Conservation (phyloP, 352 stramenopile species). For the Pythium myriotylum region DNA sequence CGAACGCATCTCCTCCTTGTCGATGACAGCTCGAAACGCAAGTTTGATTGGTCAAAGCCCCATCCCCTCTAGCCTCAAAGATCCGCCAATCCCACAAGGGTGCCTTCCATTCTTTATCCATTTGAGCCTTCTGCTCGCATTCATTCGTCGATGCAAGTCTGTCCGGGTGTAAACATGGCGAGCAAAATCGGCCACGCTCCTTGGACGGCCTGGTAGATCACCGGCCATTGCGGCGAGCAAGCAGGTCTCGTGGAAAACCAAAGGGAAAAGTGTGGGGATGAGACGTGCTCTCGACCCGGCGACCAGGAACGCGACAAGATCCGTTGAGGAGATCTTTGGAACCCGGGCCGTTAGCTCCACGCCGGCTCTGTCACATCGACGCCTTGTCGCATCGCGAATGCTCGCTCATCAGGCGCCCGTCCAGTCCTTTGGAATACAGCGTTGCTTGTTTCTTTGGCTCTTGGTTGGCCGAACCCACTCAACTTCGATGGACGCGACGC, state of each 20-base stretch:
- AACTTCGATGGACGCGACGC: neutral
- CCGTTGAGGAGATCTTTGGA: conserved; percentile 14
- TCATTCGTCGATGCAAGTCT: neutral
- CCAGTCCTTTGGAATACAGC: too few species aligned
- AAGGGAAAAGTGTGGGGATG: neutral
- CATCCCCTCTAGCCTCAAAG: conserved; percentile 13
- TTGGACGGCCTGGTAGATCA: too few species aligned
- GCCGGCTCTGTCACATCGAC: conserved; percentile 2
- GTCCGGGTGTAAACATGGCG: neutral
- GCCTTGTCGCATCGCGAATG: too few species aligned
- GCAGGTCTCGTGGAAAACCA: too few species aligned
- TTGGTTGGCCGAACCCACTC: neutral
- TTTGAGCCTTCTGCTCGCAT: neutral
- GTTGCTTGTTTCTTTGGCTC: too few species aligned
- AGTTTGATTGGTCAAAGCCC: conserved; percentile 3
- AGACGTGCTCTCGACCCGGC: neutral
- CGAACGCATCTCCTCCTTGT: neutral
- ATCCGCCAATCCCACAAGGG: conserved; percentile 10
- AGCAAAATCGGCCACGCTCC: too few species aligned
- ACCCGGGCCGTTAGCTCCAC: neutral
- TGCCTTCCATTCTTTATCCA: conserved; percentile 9
- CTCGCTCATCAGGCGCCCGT: too few species aligned
- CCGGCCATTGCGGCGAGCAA: too few species aligned
- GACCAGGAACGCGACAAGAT: conserved; percentile 3
- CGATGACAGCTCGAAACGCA: conserved; percentile 2